phyloP scores from a whole-genome alignment of 495 filamentous ascomycete species.

The Podospora comata region DNA sequence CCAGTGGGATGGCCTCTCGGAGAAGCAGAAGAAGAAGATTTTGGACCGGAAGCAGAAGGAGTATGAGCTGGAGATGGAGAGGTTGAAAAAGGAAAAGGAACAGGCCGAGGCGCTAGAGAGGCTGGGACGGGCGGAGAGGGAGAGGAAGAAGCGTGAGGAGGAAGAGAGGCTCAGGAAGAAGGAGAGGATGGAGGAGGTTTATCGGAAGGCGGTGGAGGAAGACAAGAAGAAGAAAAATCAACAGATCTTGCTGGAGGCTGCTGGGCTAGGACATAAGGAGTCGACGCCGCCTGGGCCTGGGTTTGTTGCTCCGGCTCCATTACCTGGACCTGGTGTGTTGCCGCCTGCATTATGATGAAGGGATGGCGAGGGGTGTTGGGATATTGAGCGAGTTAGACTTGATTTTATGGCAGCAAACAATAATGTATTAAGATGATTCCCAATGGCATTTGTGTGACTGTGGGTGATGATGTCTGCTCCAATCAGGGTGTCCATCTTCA shows the following conservation, averaged over 20 bases:
- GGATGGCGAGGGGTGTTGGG: not conserved
- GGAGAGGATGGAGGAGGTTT: not conserved
- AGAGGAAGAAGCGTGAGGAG: constrained; percentile 20
- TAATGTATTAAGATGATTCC: not conserved
- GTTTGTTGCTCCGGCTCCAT: not conserved
- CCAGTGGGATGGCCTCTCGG: constrained; percentile 41
- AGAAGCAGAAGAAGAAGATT: constrained; percentile 45
- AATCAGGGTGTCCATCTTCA: not conserved
- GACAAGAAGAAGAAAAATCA: not conserved
- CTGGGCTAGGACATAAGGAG: not conserved
- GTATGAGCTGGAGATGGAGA: not conserved
- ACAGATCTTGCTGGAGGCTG: not conserved
- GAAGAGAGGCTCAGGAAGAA: constrained; percentile 20
- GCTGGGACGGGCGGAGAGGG: constrained; percentile 14
- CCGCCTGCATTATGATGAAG: not conserved
- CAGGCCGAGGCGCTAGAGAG: constrained; percentile 15
- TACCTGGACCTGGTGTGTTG: not conserved
- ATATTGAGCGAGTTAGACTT: not conserved
- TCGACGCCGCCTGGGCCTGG: not conserved
- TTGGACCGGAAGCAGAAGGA: constrained; percentile 35
- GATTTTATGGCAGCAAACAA: not conserved
- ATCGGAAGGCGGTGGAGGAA: not conserved
- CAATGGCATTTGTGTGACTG: no score
- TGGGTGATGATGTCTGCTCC: not conserved
- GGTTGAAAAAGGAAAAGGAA: constrained; percentile 16